Evolutionary conservation across 192 early-diverging fungal species (phyloP), one percentile per base, ranked within the genome.

Genomic region (Haplosporangium gracile): DNA sequence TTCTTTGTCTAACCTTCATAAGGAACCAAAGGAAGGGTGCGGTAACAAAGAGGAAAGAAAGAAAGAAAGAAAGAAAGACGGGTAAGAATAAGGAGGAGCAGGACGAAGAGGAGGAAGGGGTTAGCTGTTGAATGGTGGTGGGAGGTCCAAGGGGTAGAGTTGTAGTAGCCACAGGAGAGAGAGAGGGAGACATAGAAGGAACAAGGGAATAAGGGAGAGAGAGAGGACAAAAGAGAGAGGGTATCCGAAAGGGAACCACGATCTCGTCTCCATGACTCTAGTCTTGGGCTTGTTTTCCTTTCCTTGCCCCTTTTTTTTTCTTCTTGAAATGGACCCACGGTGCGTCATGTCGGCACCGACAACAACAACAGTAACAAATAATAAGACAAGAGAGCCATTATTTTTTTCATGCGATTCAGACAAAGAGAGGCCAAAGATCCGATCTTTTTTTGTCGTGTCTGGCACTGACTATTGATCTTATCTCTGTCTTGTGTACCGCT

Each of bases 191-290:
- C 36, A 36, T 36, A 34, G 49, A 26, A 36, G 38, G 24, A 36
- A 15, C 22, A 24, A 29, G 16, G 72, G 24, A 22, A 32, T 0
- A 39, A 18, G 43, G 43, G 45, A 42, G 26, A 29, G 26, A 29
- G 26, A 45, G 18, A 45, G 40, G 13, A 24, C 15, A 39, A 53
- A 36, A 2, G 73, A 34, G 18, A 15, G 29, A 51, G 47, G 20
- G 49, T 22, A 36, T 75, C 47, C 47, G 40, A 34, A 24, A n/a
- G 51, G 73, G n/a, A 55, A 60, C 51, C 49, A 76, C 68, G 60
- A 65, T 65, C 60, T 65, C 60, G 60, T 65, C 60, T 65, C 29
- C 49, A 18, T 20, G 49, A 18, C 16, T 51, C 49, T 51, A 51
- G 49, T 51, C 49, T 51, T 51, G 20, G 49, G 2, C 49, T 51